These are phyloP conservation scores for Trametopsis cervina DNA, from an alignment of 768 basidiomycete genomes.

Conservation along the genomic window DNA sequence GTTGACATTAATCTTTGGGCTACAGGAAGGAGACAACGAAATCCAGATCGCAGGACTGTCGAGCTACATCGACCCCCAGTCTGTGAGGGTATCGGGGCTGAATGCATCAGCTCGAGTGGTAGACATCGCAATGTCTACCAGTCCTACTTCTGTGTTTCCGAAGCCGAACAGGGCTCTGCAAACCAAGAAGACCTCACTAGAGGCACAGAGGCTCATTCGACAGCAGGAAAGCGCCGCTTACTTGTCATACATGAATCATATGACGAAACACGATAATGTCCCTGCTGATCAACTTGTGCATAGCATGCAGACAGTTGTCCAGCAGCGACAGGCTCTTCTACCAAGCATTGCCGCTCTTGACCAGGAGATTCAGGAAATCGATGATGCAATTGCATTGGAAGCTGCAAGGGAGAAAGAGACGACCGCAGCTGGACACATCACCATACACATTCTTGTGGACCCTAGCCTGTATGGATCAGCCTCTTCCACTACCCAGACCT, in stretches of 20 bases:
- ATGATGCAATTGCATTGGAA: not conserved
- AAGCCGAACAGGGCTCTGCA: constrained; percentile 19
- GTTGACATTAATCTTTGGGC: not conserved
- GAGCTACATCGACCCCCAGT: constrained; percentile 42
- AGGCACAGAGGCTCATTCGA: constrained; percentile 31
- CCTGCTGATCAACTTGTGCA: constrained; percentile 29
- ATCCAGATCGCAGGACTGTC: constrained; percentile 44
- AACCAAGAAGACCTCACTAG: constrained; percentile 29
- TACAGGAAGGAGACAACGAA: constrained; percentile 46
- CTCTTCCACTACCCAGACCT: not conserved
- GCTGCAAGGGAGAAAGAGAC: not conserved
- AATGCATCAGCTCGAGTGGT: constrained; percentile 38
- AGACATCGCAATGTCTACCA: constrained; percentile 46
- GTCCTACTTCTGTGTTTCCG: constrained; percentile 25
- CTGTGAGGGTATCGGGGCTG: constrained; percentile 46
- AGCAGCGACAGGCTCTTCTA: constrained; percentile 22
- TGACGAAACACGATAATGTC: constrained; percentile 37
- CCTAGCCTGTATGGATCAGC: not conserved
- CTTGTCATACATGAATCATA: constrained; percentile 34
- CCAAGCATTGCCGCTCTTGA: constrained; percentile 23
- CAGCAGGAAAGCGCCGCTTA: constrained; percentile 38
- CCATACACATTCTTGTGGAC: constrained; percentile 25
- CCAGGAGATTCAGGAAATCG: constrained; percentile 1
- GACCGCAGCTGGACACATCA: not conserved
- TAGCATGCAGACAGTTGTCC: constrained; percentile 37